Evolutionary conservation across 176 grass and related monocot genomes (phyloP).

Genomic region (Bonia amplexicaulis): DNA sequence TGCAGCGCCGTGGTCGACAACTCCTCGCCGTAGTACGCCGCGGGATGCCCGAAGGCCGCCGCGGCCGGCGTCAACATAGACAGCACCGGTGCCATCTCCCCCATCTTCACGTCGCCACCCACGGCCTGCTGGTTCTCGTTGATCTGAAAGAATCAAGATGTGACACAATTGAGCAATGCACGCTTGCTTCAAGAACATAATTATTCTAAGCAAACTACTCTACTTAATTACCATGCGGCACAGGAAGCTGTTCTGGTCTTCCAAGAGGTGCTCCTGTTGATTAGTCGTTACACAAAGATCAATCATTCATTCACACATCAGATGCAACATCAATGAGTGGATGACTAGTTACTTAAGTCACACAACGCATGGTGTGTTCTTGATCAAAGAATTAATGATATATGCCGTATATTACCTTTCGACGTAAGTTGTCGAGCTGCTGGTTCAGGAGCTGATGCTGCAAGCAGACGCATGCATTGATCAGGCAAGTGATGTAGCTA

Average conservation of each 20-base stretch:
- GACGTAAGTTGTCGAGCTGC: slow-evolving; percentile 77
- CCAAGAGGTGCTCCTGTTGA: slow-evolving; percentile 71
- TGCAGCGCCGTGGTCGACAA: slow-evolving; percentile 60
- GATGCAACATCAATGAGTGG: background rate
- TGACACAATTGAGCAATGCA: background rate
- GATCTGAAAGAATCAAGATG: slow-evolving; percentile 16
- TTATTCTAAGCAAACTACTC: background rate
- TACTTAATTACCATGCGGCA: slow-evolving; percentile 50
- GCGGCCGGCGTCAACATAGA: slow-evolving; percentile 41
- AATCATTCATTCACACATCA: background rate
- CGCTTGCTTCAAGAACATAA: background rate
- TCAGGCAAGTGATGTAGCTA: background rate
- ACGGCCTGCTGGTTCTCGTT: slow-evolving; percentile 45
- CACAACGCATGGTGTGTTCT: background rate
- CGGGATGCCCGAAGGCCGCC: slow-evolving; percentile 32
- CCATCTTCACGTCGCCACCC: slow-evolving; percentile 35
- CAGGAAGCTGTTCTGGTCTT: slow-evolving; percentile 66
- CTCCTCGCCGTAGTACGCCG: slow-evolving; percentile 37
- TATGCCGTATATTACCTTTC: slow-evolving; percentile 42
- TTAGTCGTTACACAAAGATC: no score
- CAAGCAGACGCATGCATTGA: background rate
- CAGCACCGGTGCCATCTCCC: slow-evolving; percentile 37
- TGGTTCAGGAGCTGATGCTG: slow-evolving; percentile 79
- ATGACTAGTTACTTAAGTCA: background rate
- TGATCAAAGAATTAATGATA: no score